Percentiles rank a stretch among this genome's conserved stretches.
Conservation (phyloP, 331 rosid species). For the Acacia concinna region DNA sequence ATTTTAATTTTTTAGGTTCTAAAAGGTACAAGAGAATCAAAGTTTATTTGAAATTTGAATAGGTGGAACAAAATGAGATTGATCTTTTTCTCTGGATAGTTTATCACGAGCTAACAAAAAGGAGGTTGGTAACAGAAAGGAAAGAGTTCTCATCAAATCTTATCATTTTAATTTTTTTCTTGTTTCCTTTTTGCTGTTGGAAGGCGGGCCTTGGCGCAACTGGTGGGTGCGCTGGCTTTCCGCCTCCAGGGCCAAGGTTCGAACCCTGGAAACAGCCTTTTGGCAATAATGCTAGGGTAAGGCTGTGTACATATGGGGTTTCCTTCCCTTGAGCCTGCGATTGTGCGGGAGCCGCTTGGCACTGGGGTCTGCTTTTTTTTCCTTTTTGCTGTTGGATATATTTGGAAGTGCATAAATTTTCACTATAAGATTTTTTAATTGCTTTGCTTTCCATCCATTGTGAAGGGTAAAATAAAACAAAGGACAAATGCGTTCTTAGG, state of each 20-base stretch:
- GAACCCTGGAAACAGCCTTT: too few species aligned
- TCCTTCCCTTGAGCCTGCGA: too few species aligned
- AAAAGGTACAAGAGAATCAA: neutral
- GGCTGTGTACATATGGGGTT: too few species aligned
- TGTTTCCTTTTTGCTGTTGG: constrained; percentile 2
- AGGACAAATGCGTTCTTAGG: neutral
- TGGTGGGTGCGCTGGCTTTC: too few species aligned
- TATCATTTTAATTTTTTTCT: neutral
- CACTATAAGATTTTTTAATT: neutral
- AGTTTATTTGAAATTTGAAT: neutral
- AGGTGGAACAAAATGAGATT: neutral
- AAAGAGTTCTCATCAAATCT: neutral
- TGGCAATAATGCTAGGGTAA: too few species aligned
- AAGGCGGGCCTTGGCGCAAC: too few species aligned
- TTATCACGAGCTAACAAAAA: neutral
- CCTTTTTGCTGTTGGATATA: constrained; percentile 8
- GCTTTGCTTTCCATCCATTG: neutral
- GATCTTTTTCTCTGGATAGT: neutral
- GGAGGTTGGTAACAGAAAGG: neutral
- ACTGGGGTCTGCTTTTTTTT: too few species aligned
- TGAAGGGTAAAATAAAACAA: neutral
- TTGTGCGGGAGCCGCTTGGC: too few species aligned
- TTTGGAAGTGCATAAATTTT: constrained; percentile 12
- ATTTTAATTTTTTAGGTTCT: neutral
- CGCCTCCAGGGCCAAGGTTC: too few species aligned